Evolutionary conservation across 2,329 filamentous ascomycete genomes (phyloP).

Genomic region (Paramyrothecium sp.): DNA sequence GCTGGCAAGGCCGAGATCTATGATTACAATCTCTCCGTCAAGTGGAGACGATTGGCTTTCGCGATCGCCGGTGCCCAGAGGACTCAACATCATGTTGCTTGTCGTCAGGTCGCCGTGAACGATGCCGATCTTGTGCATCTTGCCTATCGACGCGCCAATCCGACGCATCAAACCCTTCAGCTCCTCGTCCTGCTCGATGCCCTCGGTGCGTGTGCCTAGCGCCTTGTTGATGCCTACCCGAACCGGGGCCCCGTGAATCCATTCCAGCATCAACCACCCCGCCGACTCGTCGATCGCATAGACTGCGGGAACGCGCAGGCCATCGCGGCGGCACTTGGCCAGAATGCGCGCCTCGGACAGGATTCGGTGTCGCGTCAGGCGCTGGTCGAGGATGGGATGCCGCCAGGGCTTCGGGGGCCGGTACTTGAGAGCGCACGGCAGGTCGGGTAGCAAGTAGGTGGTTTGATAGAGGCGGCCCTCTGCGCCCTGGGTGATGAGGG

Average conservation of each 20-base stretch:
- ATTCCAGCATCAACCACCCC: slow-evolving; percentile 82
- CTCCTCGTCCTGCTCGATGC: slow-evolving; percentile 41
- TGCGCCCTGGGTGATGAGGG: slow-evolving; percentile 86
- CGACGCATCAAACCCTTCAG: slow-evolving; percentile 64
- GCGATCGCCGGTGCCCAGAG: slow-evolving; percentile 15
- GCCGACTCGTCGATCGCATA: slow-evolving; percentile 63
- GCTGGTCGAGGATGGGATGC: slow-evolving; percentile 83
- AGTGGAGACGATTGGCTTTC: slow-evolving; percentile 29
- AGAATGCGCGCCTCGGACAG: slow-evolving; percentile 87
- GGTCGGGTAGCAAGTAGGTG: slow-evolving; percentile 67
- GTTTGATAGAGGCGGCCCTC: slow-evolving; percentile 93
- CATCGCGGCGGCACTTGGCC: slow-evolving; percentile 73
- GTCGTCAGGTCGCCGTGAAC: slow-evolving; percentile 96
- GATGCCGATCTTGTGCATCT: slow-evolving; percentile 78
- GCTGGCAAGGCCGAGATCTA: slow-evolving; percentile 89
- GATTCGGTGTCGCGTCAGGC: slow-evolving; percentile 83
- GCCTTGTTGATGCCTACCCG: slow-evolving; percentile 68
- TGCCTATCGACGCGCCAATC: slow-evolving; percentile 71
- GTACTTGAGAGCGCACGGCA: slow-evolving; percentile 82
- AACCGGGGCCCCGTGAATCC: slow-evolving; percentile 73
- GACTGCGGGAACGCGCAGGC: slow-evolving; percentile 78
- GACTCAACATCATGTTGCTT: slow-evolving; percentile 86
- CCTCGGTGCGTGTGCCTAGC: slow-evolving; percentile 49
- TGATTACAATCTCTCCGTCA: slow-evolving; percentile 79
- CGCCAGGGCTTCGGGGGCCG: slow-evolving; percentile 89